A percentile compares a stretch with the other conserved stretches of the same genome.
Conservation (phyloP, 345 rosid species). For the Citrus inodora region DNA sequence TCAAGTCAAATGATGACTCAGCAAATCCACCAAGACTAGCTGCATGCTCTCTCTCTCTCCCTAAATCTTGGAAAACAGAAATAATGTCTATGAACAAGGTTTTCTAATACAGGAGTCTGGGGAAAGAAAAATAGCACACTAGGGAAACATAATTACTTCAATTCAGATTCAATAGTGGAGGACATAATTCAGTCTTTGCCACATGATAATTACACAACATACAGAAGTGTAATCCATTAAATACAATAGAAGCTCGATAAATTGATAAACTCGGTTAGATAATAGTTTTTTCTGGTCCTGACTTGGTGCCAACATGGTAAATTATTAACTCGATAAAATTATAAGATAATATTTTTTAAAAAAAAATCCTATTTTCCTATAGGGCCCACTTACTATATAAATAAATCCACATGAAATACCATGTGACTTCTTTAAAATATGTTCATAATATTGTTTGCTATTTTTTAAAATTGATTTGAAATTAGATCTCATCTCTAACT, state of each 20-base stretch:
- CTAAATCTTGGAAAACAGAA: not conserved
- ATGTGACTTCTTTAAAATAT: no score
- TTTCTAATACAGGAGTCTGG: not conserved
- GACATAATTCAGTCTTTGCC: not conserved
- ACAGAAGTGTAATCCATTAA: not conserved
- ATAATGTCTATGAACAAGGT: not conserved
- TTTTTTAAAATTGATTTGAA: no score
- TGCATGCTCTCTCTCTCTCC: not conserved
- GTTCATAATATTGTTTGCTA: no score
- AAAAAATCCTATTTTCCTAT: no score
- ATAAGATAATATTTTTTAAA: no score
- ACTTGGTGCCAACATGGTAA: no score
- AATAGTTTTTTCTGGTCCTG: no score
- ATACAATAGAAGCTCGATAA: not conserved
- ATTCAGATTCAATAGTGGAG: not conserved
- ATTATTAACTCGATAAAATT: no score
- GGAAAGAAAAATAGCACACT: not conserved
- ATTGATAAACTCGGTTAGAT: no score
- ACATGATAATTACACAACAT: not conserved
- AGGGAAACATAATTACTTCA: not conserved
- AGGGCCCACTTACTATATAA: no score
- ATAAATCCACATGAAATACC: no score
- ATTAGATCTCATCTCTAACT: no score
- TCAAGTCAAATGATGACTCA: not conserved
- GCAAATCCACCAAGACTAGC: not conserved